phyloP scores from a whole-genome alignment of 23 red algal genomes.

The Gracilaria gracilis region DNA sequence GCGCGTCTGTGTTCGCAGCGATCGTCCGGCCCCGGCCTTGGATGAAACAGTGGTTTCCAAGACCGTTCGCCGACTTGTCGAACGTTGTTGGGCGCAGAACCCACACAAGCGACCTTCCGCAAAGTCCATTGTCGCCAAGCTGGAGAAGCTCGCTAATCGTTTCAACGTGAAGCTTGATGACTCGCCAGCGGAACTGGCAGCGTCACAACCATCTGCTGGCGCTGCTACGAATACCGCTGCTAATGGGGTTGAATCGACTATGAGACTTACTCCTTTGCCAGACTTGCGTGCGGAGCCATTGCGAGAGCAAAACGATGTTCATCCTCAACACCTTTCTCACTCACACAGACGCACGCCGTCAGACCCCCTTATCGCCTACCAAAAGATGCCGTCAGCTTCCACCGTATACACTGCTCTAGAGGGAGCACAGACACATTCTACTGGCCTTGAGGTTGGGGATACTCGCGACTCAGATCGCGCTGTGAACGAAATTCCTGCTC shows the following conservation, averaged over 20 bases:
- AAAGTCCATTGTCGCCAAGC: slow-evolving; percentile 63
- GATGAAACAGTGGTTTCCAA: slow-evolving; percentile 65
- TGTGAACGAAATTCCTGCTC: slow-evolving; percentile 49
- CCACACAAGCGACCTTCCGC: slow-evolving; percentile 68
- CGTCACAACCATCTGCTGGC: not conserved
- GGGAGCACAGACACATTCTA: slow-evolving; percentile 59
- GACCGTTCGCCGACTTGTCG: slow-evolving; percentile 57
- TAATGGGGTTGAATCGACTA: not conserved
- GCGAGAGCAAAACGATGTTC: slow-evolving; percentile 39
- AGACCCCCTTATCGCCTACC: slow-evolving; percentile 40
- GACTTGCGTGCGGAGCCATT: slow-evolving; percentile 64
- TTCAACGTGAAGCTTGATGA: not conserved
- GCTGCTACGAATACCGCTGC: slow-evolving; percentile 5
- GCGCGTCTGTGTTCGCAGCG: slow-evolving; percentile 72
- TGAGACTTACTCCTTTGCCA: not conserved
- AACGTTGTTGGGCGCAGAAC: slow-evolving; percentile 82
- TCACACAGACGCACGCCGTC: slow-evolving; percentile 40
- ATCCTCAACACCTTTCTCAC: slow-evolving; percentile 4
- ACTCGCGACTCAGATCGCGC: slow-evolving; percentile 33
- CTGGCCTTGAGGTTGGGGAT: slow-evolving; percentile 51
- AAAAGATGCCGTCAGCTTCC: slow-evolving; percentile 75
- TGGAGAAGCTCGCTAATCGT: slow-evolving; percentile 51
- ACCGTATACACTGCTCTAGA: slow-evolving; percentile 58
- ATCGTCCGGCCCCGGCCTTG: slow-evolving; percentile 66
- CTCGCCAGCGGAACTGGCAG: not conserved